Percentiles rank a stretch among this genome's conserved stretches.
phyloP scores from a whole-genome alignment of 2,329 filamentous ascomycete genomes.

The Fusarium brevicatenulatum region DNA sequence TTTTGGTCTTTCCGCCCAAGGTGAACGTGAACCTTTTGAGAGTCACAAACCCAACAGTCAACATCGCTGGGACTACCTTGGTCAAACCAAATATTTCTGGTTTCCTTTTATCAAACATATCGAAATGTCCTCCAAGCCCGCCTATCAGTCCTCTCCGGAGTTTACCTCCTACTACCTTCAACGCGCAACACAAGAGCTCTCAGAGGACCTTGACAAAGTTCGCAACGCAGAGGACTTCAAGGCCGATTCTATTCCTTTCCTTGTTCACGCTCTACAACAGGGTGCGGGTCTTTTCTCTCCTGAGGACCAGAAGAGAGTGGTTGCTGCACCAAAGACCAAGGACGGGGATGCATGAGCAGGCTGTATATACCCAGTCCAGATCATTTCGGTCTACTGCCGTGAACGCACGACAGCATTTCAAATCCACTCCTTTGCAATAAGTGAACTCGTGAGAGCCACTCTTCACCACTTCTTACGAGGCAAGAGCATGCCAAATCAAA shows the following conservation, averaged over 20 bases:
- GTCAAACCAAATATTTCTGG: neutral
- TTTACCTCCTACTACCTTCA: conserved; percentile 77
- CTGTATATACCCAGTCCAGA: neutral
- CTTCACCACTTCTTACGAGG: neutral
- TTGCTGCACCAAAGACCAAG: conserved; percentile 26
- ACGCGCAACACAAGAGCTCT: conserved; percentile 74
- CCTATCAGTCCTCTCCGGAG: conserved; percentile 42
- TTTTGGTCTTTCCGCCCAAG: neutral
- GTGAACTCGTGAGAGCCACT: neutral
- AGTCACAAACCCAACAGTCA: neutral
- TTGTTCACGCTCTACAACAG: conserved; percentile 75
- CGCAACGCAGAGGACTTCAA: conserved; percentile 77
- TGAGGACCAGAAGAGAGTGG: conserved; percentile 50
- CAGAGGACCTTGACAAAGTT: conserved; percentile 78
- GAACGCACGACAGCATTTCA: neutral
- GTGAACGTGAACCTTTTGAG: neutral
- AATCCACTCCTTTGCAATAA: too few relatives aligned
- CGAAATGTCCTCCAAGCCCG: conserved; percentile 33
- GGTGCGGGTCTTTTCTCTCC: conserved; percentile 69
- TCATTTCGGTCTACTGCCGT: neutral
- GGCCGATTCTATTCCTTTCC: conserved; percentile 68
- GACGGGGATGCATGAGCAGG: conserved; percentile 23
- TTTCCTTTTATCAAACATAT: neutral
- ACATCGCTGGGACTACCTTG: neutral
- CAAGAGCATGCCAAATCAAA: neutral